phyloP scores from a whole-genome alignment of 176 grass and related monocot genomes.

The Carex kokanica region DNA sequence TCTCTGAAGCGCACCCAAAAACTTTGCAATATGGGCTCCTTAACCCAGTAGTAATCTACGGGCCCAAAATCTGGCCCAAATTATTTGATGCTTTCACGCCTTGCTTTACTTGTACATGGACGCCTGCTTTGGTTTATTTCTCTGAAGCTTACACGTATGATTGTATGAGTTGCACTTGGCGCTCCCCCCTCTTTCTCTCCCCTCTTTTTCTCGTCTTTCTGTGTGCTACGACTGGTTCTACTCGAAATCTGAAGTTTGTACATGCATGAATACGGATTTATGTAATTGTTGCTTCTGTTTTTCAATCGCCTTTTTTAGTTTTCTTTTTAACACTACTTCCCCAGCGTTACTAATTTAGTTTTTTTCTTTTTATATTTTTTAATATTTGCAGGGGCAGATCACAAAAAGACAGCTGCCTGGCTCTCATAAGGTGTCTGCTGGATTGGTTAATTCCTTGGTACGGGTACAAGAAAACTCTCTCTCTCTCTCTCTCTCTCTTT shows the following conservation, averaged over 20 bases:
- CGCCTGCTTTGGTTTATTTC: background rate
- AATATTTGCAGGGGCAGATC: background rate
- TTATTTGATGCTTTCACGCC: conserved; percentile 5
- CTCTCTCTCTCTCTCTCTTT: no score
- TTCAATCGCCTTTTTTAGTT: background rate
- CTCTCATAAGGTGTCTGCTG: background rate
- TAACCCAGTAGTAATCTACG: background rate
- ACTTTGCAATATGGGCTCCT: background rate
- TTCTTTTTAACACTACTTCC: background rate
- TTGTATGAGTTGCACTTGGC: background rate
- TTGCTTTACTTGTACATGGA: conserved; percentile 1
- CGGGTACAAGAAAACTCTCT: background rate
- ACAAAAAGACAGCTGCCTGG: background rate
- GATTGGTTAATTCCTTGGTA: conserved; percentile 3
- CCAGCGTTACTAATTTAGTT: background rate
- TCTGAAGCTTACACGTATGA: conserved; percentile 17
- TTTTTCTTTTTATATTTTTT: background rate
- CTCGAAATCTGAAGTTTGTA: background rate
- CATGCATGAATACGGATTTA: background rate
- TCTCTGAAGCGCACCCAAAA: no score
- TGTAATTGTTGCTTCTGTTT: background rate
- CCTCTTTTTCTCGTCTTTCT: background rate
- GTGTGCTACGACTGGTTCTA: background rate
- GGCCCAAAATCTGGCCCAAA: background rate
- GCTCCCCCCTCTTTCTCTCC: background rate